These are phyloP conservation scores for Penicillium polonicum DNA, from an alignment of 2,329 filamentous ascomycete species.

Conservation along the genomic window DNA sequence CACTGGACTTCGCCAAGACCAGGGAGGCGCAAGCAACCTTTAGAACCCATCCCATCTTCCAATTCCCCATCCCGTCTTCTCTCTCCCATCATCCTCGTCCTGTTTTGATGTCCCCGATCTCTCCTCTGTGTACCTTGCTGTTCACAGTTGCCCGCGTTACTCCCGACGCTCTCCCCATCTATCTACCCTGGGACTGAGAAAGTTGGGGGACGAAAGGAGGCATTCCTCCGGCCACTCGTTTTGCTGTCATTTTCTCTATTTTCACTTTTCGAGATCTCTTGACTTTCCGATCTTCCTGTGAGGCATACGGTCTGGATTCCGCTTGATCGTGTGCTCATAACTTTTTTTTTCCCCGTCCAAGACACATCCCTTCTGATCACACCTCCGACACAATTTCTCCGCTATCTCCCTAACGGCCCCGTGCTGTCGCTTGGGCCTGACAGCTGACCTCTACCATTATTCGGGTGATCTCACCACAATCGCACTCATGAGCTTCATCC, in stretches of 20 bases:
- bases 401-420: constrained; percentile 13
- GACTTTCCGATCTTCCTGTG: constrained; percentile 14
- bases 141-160: constrained; percentile 27
- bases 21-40: constrained; percentile 28
- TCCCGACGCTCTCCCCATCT: constrained; percentile 29
- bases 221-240: constrained; percentile 46
- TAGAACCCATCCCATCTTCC: constrained; percentile 28
- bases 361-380: constrained; percentile 3
- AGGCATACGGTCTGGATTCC: constrained; percentile 19
- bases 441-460: constrained; percentile 14
- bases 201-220: constrained; percentile 41
- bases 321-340: background rate
- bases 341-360: background rate
- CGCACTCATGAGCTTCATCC: constrained; percentile 53
- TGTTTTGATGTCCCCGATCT: constrained; percentile 35
- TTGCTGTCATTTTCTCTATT: constrained; percentile 26
- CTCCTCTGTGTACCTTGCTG: constrained; percentile 26
- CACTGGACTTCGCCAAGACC: constrained; percentile 8
- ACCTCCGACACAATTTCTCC: constrained; percentile 12
- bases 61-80: constrained; percentile 23
- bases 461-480: constrained; percentile 23
- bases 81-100: constrained; percentile 17
- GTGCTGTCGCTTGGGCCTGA: constrained; percentile 20
- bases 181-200: constrained; percentile 33
- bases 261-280: constrained; percentile 16